Evolutionary conservation across 345 rosid genomes (phyloP), one percentile per base, ranked within the genome.

Genomic region (Conringia planisiliqua): DNA sequence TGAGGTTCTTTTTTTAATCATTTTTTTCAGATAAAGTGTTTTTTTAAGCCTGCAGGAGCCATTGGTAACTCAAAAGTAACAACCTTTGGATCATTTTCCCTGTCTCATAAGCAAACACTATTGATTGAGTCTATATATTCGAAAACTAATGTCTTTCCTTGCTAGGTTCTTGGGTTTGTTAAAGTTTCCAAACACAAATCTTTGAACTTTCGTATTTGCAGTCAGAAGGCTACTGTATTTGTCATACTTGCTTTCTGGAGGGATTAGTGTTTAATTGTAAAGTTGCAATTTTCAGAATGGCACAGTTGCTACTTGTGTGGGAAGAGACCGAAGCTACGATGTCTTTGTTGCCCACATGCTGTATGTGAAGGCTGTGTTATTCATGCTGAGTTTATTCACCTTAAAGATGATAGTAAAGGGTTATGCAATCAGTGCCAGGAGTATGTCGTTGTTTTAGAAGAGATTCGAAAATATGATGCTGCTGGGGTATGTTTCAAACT

Each of bases 221-320:
- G 38, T 35, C 66, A 26, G 27, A 40, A 32, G 48, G n/a, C 47
- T 73, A 32, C 10, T 52, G 18, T 72, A 39, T 29, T 3, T 18
- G 0, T 27, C n/a, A 6, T 33, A 7, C 65, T 26, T 66, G 40
- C 10, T 73, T 22, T 46, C 43, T 26, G 43, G 16, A 35, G 43
- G 32, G 20, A 42, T 54, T 70, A 13, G 43, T 54, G 80, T 52
- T 69, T 5, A 16, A 17, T 44, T 42, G 24, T 69, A 9, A 44
- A 54, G 1, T 26, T 51, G 42, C 58, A 18, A 44, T 39, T 57
- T 64, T 65, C 80, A 77, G 80, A 22, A 43, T 65, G 80, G 68
- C 80, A 77, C 80, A 71, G 5, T 6, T 77, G 80, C 76, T 77
- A 77, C 48, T 7, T 77, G 68, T 77, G 80, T 77, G 10, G 6